Evolutionary conservation across 164 flowering plant species (phyloP), one percentile per base, ranked within the genome.

Genomic region (Magnolia officinalis): DNA sequence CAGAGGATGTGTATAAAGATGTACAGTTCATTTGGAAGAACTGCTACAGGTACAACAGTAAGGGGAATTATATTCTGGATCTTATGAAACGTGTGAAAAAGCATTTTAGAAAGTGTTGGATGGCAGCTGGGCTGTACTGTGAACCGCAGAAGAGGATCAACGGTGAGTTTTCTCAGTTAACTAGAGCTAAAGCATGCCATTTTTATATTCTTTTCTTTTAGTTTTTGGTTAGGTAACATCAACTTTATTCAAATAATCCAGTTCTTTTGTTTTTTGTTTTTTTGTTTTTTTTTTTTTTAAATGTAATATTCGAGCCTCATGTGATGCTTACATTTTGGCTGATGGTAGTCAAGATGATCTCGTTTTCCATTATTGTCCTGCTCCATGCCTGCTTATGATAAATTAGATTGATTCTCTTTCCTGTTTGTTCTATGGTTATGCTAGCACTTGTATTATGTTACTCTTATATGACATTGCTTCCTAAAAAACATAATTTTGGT

Each of bases 71-170:
- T 79, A 89, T 94, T 63, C 67, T 96, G 79, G 97, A 94, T 68
- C 92, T 96, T 59, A 92, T 96, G 99, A 92, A 87, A 78, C 88
- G 96, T 71, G 98, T 96, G 72, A 96, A 94, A 84, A 96, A 94
- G 83, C 90, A 88, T 78, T 96, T 94, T 78, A 80, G 82, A 69
- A 96, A 96, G 86, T 90, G 88, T 71, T 96, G 99, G 99, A 70
- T 84, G 49, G 87, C 94, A 23, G 92, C 97, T 78, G 98, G 98
- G 29, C 82, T 96, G 80, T 88, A 83, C 84, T 81, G 55, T 71
- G 93, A 85, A 37, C 89, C 80, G 58, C 89, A 80, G 58, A 83
- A 72, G 59, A 86, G 83, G 76, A 75, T n/a, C 64, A 81, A 58
- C 69, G 89, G 91, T 94, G 80, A 87, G 87, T n/a, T 58, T 81